phyloP scores from a whole-genome alignment of 2,329 filamentous ascomycete genomes.

The Shiraia sp. region DNA sequence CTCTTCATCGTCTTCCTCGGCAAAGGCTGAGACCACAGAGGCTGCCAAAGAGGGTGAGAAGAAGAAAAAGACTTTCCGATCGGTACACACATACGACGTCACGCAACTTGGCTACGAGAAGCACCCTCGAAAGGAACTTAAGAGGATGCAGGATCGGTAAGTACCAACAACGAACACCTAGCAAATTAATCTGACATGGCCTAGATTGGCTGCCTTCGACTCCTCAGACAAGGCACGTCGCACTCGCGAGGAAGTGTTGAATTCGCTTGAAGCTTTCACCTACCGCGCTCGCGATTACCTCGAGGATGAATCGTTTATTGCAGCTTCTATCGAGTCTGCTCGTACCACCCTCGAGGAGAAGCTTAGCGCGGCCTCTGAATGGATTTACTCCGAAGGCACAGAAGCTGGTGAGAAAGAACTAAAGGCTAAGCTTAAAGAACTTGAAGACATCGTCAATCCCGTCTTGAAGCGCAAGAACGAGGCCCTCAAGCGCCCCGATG shows the following conservation, averaged over 20 bases:
- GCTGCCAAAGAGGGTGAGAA: constrained; percentile 52
- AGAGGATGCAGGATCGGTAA: constrained; percentile 62
- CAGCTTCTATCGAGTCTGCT: constrained; percentile 70
- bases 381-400: constrained; percentile 85
- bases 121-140: constrained; percentile 63
- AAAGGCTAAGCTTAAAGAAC: constrained; percentile 72
- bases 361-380: constrained; percentile 74
- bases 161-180: not conserved
- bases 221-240: constrained; percentile 78
- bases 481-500: constrained; percentile 68
- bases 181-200: constrained; percentile 13
- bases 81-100: constrained; percentile 55
- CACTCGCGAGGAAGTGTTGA: constrained; percentile 82
- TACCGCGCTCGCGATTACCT: constrained; percentile 86
- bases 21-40: constrained; percentile 52
- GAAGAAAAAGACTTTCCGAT: constrained; percentile 57
- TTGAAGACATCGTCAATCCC: constrained; percentile 77
- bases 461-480: constrained; percentile 78
- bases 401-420: constrained; percentile 76
- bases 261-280: constrained; percentile 90
- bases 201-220: constrained; percentile 79
- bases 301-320: constrained; percentile 73
- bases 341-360: constrained; percentile 69
- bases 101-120: constrained; percentile 56
- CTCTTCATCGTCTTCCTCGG: constrained; percentile 50